Evolutionary conservation across 2,329 filamentous ascomycete species (phyloP), one percentile per base, ranked within the genome.

Genomic region (Ophiostoma ips): DNA sequence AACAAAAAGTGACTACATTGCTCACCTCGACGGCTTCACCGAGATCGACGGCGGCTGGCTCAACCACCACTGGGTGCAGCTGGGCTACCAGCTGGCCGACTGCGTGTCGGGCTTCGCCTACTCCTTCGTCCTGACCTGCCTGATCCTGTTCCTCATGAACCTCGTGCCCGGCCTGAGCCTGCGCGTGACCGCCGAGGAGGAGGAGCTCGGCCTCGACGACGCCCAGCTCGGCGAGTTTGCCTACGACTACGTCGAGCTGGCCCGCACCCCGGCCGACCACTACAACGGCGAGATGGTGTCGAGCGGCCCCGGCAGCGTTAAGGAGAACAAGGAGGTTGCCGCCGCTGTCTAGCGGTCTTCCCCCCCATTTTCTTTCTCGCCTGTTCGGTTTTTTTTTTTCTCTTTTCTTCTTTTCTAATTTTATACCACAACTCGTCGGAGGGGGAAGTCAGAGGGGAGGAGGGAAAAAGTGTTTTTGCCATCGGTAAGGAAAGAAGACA

Each of bases 221-320:
- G 81, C 84, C 21, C 87, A 95, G 66, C 86, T 94, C 60, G 88
- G 88, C 63, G 88, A 94, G 69, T 94, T 92, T 63, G 88, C 87
- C n/a, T 94, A 94, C 64, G 88, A 94, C 65, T 94, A 94, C 59
- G 86, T 94, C 56, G 87, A 94, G 71, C 71, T 92, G 56, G 83
- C 57, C 24, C 74, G 85, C 73, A 50, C 50, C 7, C 44, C 49
- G 18, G 18, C 50, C 7, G 48, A 52, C 40, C 50, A 45, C 46
- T 51, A 51, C 40, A 46, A 51, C 46, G 52, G 49, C 49, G 49
- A 53, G 41, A 30, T 49, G 12, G 46, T 49, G 9, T 12, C 52
- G 34, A 52, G 49, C 52, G 41, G 30, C 24, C 50, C 49, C 3
- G 52, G 45, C 19, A 50, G 46, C 19, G 50, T 53, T 36, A 50